Conservation (phyloP, 805 yeast genomes). For the Grigorovia humatica region DNA sequence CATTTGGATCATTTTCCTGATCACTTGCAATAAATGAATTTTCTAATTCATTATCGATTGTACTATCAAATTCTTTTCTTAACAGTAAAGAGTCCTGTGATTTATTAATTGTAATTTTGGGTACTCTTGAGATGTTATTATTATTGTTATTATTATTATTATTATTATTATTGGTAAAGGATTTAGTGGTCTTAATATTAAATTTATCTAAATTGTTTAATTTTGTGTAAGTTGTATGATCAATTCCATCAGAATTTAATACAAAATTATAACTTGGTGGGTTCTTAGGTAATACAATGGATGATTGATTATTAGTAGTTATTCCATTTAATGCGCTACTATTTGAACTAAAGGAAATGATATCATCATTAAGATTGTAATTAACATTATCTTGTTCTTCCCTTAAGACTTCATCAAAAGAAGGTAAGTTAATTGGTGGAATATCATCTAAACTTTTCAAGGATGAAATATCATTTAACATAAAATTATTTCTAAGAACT, state of each 20-base stretch:
- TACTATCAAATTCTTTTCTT: conserved; percentile 1
- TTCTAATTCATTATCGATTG: conserved; percentile 5
- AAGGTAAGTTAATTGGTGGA: background rate
- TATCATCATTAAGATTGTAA: background rate
- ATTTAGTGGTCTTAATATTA: background rate
- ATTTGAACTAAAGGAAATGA: background rate
- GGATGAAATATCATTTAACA: background rate
- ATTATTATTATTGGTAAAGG: background rate
- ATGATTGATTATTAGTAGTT: background rate
- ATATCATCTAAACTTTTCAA: background rate
- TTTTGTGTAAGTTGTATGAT: background rate
- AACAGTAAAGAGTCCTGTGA: conserved; percentile 9
- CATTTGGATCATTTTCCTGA: conserved; percentile 6
- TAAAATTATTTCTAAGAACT: conserved; percentile 40
- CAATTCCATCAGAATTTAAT: conserved; percentile 12
- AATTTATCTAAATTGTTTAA: background rate
- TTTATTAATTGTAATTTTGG: conserved; percentile 6
- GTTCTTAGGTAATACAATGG: conserved; percentile 15
- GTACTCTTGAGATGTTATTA: conserved; percentile 1
- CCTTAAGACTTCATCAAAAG: background rate
- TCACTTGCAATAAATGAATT: conserved; percentile 1
- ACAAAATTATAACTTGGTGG: conserved; percentile 31
- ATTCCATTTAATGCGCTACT: background rate
- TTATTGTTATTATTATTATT: too few relatives aligned
- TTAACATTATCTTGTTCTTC: background rate